Conservation (phyloP, 2,329 filamentous ascomycete species). For the Tetracladium maxilliforme region DNA sequence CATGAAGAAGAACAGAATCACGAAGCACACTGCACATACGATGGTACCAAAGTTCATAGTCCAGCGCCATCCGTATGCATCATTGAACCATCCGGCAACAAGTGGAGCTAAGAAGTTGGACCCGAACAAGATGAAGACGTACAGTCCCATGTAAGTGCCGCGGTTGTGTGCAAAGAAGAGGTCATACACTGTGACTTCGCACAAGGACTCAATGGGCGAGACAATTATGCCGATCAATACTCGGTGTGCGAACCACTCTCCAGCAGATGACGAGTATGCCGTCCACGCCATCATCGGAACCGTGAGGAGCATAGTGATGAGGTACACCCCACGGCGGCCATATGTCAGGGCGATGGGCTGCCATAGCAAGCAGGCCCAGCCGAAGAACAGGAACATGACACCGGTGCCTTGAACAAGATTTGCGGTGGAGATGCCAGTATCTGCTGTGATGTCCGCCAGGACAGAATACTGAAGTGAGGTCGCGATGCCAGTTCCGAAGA, state of each 20-base stretch:
- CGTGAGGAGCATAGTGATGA: conserved; percentile 20
- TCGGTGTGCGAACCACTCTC: conserved; percentile 8
- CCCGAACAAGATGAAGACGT: conserved; percentile 25
- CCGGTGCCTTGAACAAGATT: conserved; percentile 32
- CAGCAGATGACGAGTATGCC: conserved; percentile 8
- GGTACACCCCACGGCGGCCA: conserved; percentile 31
- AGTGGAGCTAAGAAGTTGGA: conserved; percentile 26
- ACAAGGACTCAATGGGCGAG: conserved; percentile 13
- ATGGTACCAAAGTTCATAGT: conserved; percentile 39
- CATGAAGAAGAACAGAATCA: conserved; percentile 41
- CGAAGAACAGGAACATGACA: conserved; percentile 33
- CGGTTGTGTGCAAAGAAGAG: conserved; percentile 27
- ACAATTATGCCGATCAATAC: conserved; percentile 12
- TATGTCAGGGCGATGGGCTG: conserved; percentile 35
- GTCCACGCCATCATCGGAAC: conserved; percentile 21
- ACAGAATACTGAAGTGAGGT: conserved; percentile 32
- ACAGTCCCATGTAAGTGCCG: conserved; percentile 24
- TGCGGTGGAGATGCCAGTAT: conserved; percentile 26
- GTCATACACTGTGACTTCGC: conserved; percentile 16
- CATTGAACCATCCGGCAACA: conserved; percentile 31
- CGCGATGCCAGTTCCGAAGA: conserved; percentile 30
- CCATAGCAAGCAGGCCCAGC: conserved; percentile 34
- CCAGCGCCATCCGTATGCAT: conserved; percentile 33
- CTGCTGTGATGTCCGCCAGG: conserved; percentile 27
- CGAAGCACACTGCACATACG: conserved; percentile 27